These are phyloP conservation scores for Xylaria multiplex DNA, from an alignment of 2,329 filamentous ascomycete genomes.

Conservation along the genomic window DNA sequence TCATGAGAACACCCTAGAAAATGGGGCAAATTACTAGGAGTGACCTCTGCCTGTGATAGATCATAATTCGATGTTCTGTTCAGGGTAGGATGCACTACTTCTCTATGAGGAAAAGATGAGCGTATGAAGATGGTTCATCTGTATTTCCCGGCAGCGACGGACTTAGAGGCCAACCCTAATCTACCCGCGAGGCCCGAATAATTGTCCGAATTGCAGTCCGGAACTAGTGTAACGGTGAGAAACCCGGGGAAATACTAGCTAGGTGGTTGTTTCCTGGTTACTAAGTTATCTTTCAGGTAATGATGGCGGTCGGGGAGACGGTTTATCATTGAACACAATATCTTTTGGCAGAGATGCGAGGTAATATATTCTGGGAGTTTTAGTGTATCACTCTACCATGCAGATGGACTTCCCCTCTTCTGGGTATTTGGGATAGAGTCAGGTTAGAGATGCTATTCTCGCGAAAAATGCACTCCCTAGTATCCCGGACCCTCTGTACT, in stretches of 20 bases:
- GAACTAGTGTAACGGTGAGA: constrained; percentile 2
- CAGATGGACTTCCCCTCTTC: neutral
- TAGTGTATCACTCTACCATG: neutral
- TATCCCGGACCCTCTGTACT: no score
- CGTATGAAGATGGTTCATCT: neutral
- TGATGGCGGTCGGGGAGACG: no score
- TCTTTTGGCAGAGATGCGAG: neutral
- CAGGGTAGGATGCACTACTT: neutral
- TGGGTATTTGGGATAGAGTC: neutral
- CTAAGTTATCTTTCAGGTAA: no score
- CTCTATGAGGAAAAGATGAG: neutral
- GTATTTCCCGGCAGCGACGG: neutral
- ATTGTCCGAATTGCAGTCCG: constrained; percentile 2
- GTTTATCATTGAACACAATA: neutral
- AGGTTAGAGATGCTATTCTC: neutral
- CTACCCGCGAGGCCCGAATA: neutral
- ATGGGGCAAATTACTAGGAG: no score
- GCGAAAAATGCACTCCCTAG: no score
- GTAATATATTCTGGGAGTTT: neutral
- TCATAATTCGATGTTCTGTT: neutral
- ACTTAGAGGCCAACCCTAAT: neutral
- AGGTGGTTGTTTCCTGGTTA: no score
- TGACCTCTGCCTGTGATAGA: no score
- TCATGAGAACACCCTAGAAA: no score
- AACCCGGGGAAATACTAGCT: constrained; percentile 7